phyloP scores from a whole-genome alignment of 2,329 filamentous ascomycete species.

The Achaetomium macrosporum region DNA sequence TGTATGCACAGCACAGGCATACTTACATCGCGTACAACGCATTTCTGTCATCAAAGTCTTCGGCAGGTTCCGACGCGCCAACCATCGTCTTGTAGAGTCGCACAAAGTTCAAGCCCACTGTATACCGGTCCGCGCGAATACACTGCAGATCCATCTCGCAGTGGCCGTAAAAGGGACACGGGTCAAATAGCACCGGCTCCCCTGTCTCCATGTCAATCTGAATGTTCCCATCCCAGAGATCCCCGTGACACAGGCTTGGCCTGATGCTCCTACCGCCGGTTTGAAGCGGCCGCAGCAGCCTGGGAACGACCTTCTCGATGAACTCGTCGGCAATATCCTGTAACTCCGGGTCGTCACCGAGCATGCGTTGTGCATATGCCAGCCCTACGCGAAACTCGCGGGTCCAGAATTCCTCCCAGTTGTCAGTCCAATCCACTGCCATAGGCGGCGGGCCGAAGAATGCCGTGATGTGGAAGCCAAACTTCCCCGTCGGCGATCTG shows the following conservation, averaged over 20 bases:
- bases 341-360: background rate
- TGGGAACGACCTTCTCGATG: conserved; percentile 25
- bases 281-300: conserved; percentile 28
- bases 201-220: conserved; percentile 25
- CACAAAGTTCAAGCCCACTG: background rate
- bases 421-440: conserved; percentile 6
- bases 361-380: background rate
- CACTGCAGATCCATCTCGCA: conserved; percentile 22
- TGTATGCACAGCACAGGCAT: background rate
- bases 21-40: background rate
- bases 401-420: conserved; percentile 15
- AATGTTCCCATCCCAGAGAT: conserved; percentile 31
- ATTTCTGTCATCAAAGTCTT: background rate
- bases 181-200: conserved; percentile 29
- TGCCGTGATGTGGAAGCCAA: conserved; percentile 33
- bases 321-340: background rate
- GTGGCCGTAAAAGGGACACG: conserved; percentile 29
- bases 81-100: background rate
- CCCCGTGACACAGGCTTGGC: conserved; percentile 29
- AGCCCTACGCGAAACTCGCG: conserved; percentile 17
- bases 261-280: conserved; percentile 26
- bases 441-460: conserved; percentile 25
- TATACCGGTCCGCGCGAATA: background rate
- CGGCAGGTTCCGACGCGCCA: background rate
- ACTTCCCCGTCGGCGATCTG: conserved; percentile 29